Base-by-base conservation (phyloP, 2,329 filamentous ascomycete genomes). In the Catunica adiposa region DNA sequence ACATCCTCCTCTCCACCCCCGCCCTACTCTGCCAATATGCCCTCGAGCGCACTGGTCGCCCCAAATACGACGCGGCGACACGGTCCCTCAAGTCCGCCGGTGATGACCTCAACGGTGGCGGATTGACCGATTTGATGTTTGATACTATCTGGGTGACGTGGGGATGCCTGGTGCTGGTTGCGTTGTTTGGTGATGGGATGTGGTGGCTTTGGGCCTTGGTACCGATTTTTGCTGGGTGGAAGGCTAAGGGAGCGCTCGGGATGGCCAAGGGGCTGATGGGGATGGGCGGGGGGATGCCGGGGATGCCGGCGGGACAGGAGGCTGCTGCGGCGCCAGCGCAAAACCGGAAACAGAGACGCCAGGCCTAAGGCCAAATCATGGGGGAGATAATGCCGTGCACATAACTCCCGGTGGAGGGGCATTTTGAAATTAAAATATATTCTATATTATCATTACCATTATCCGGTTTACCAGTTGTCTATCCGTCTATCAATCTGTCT, bases 81-180 rank as follows among this genome's bases (percentile, higher is more conserved):
- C 76, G 74, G 14, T 75, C 82, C n/a, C 73, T 97, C 59, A 82
- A 79, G 66, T 80, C 77, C 31, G 74, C 86, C 0, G 90, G 92
- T 46, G 89, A 97, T 66, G 92, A 98, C 67, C 78, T 98, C 53
- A 81, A 85, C 54, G 86, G 88, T 8, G 78, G 83, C 34, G 92
- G 92, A 3, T 71, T 98, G 72, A 97, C 90, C 9, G 92, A 96
- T 70, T 97, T 94, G 73, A 87, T 97, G 84, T 98, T 94, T 77
- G 92, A 98, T 70, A 79, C 95, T 52, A 73, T 95, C 54, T 97
- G 95, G 79, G 88, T 94, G 71, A 96, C 89, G 0, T 96, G 89
- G 83, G 82, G 79, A 9, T 85, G 82, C 55, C 72, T 87, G 42
- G 69, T 83, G 7, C 68, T 84, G n/a, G 89, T 83, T 14, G 76